Percentiles rank a stretch among this genome's conserved stretches.
These are phyloP conservation scores for Cladophialophora exuberans DNA, from an alignment of 2,329 filamentous ascomycete species.

Conservation along the genomic window DNA sequence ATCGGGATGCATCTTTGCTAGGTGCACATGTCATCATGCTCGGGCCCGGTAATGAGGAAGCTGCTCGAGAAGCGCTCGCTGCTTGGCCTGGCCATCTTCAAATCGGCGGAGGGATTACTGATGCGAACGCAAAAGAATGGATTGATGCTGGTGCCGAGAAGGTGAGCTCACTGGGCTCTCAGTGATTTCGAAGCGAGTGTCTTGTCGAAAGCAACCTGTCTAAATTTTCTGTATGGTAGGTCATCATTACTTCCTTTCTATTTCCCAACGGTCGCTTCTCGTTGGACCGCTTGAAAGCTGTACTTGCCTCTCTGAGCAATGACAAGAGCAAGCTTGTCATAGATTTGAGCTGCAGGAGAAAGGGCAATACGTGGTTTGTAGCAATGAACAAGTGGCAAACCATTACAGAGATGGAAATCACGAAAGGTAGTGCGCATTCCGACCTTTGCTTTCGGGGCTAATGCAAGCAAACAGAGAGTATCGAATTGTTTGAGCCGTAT, in stretches of 20 bases:
- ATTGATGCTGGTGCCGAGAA: slow-evolving; percentile 86
- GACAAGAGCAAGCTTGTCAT: slow-evolving; percentile 85
- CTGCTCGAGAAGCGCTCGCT: slow-evolving; percentile 73
- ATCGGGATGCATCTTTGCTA: slow-evolving; percentile 71
- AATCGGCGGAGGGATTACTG: slow-evolving; percentile 90
- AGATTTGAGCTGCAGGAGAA: slow-evolving; percentile 86
- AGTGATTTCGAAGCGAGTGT: too few relatives aligned
- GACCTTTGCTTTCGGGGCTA: neutral
- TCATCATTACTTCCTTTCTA: slow-evolving; percentile 94
- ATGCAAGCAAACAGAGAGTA: slow-evolving; percentile 64
- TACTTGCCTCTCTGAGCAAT: slow-evolving; percentile 72
- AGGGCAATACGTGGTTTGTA: slow-evolving; percentile 83
- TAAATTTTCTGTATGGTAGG: slow-evolving; percentile 59
- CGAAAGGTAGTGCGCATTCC: slow-evolving; percentile 63
- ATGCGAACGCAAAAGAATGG: slow-evolving; percentile 83
- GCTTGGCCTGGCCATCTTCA: slow-evolving; percentile 83
- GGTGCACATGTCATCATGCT: slow-evolving; percentile 98
- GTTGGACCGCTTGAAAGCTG: slow-evolving; percentile 71
- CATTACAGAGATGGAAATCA: slow-evolving; percentile 93
- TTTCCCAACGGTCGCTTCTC: slow-evolving; percentile 86
- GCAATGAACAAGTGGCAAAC: slow-evolving; percentile 99
- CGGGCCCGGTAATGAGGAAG: slow-evolving; percentile 80
- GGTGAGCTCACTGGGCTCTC: slow-evolving; percentile 57
- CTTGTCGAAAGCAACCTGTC: too few relatives aligned
- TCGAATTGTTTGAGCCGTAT: slow-evolving; percentile 79